Evolutionary conservation across 176 grass and related monocot genomes (phyloP).

Genomic region (Aechmea fasciata): DNA sequence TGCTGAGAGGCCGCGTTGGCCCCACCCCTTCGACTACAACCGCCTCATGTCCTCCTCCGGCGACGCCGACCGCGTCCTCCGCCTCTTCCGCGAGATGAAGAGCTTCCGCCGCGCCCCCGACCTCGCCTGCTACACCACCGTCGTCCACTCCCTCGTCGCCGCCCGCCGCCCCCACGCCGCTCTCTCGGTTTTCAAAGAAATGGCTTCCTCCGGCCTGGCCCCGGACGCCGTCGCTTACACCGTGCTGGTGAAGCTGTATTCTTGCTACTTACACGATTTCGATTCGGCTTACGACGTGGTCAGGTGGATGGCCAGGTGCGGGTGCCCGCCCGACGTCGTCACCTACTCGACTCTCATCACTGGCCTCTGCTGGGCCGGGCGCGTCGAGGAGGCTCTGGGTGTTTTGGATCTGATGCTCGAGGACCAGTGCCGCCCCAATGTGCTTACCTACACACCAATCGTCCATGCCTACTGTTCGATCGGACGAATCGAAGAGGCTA

Average conservation of each 20-base stretch:
- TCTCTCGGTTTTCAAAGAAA: slow-evolving; percentile 42
- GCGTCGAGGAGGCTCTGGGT: slow-evolving; percentile 63
- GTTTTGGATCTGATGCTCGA: slow-evolving; percentile 81
- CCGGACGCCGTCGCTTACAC: slow-evolving; percentile 38
- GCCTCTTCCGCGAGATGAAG: too few species aligned
- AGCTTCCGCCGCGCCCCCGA: too few species aligned
- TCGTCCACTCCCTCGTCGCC: slow-evolving; percentile 25
- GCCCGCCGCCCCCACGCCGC: slow-evolving; percentile 27
- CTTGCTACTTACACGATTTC: slow-evolving; percentile 42
- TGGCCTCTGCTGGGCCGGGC: slow-evolving; percentile 52
- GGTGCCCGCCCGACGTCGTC: slow-evolving; percentile 49
- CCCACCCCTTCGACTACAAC: too few species aligned
- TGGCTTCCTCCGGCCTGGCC: slow-evolving; percentile 37
- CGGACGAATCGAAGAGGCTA: slow-evolving; percentile 49
- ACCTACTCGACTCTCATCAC: slow-evolving; percentile 75
- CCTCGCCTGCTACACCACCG: too few species aligned
- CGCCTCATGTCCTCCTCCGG: too few species aligned
- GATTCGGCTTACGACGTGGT: slow-evolving; percentile 58
- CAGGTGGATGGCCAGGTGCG: slow-evolving; percentile 32
- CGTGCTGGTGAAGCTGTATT: too few species aligned
- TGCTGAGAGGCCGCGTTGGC: too few species aligned
- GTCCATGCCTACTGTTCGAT: slow-evolving; percentile 50
- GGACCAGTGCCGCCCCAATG: slow-evolving; percentile 61
- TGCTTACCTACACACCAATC: slow-evolving; percentile 67
- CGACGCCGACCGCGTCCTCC: too few species aligned